Percentiles rank a stretch among this genome's conserved stretches.
Evolutionary conservation across 371 early-diverging fungal species (phyloP).

Genomic region (Syncephalis fuscata): DNA sequence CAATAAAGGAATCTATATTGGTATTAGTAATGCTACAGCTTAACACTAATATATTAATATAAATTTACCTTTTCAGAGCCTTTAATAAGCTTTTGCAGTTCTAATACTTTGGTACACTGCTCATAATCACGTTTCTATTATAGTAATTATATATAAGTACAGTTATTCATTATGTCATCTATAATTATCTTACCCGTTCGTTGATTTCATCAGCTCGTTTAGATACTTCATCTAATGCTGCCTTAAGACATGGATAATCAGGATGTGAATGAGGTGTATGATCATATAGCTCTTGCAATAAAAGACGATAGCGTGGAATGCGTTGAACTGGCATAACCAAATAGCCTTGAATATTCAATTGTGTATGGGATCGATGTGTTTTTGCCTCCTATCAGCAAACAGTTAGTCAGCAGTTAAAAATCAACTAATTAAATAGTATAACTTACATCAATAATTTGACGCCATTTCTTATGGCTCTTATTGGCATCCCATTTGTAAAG

Average conservation of each 20-base stretch:
- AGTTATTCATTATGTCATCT: too few species aligned
- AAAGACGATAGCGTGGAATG: constrained; percentile 57
- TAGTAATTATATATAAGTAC: too few species aligned
- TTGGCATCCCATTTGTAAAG: constrained; percentile 21
- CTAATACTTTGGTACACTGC: constrained; percentile 19
- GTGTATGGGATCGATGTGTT: constrained; percentile 29
- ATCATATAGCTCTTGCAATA: constrained; percentile 43
- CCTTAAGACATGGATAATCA: constrained; percentile 31
- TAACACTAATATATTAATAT: neutral
- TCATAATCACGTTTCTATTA: constrained; percentile 26
- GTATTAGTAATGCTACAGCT: neutral
- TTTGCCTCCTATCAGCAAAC: too few species aligned
- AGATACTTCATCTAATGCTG: constrained; percentile 37
- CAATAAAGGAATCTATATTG: constrained; percentile 19
- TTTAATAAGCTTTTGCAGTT: constrained; percentile 25
- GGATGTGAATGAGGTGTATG: constrained; percentile 37
- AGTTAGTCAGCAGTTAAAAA: too few species aligned
- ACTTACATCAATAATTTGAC: neutral
- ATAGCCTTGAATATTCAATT: constrained; percentile 48
- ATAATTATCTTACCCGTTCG: constrained; percentile 23
- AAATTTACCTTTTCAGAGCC: constrained; percentile 8
- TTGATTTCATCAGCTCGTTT: constrained; percentile 46
- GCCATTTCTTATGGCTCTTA: constrained; percentile 3
- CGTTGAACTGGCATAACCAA: constrained; percentile 69
- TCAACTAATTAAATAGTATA: too few species aligned